Conservation (phyloP, 2,329 filamentous ascomycete species). For the Penicillium sp. region DNA sequence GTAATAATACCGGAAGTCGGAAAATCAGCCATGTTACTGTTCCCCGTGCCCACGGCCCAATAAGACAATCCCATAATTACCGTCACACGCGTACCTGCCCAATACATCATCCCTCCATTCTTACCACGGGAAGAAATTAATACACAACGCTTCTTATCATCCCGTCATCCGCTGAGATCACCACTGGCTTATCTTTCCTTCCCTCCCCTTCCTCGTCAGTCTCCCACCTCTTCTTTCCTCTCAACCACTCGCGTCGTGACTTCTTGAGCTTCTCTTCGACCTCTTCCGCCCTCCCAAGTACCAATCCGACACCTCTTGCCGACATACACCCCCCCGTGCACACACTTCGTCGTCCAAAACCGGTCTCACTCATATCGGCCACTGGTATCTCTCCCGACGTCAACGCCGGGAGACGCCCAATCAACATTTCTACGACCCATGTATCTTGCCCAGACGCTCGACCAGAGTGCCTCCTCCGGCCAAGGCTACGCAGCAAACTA, state of each 20-base stretch:
- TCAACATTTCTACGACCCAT: conserved; percentile 29
- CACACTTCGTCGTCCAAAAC: not conserved
- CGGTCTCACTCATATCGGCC: not conserved
- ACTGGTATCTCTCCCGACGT: conserved; percentile 10
- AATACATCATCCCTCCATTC: conserved; percentile 19
- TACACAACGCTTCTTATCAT: conserved; percentile 15
- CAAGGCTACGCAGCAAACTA: conserved; percentile 19
- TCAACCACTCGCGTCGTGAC: not conserved
- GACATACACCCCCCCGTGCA: conserved; percentile 1
- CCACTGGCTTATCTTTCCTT: conserved; percentile 11
- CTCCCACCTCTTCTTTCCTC: conserved; percentile 1
- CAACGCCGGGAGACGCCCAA: conserved; percentile 11
- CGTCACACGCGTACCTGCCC: conserved; percentile 29
- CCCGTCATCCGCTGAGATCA: conserved; percentile 11
- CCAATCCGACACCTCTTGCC: conserved; percentile 3
- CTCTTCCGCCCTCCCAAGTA: not conserved
- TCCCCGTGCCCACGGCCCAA: not conserved
- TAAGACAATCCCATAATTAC: conserved; percentile 2
- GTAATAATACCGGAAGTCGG: not conserved
- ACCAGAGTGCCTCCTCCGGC: conserved; percentile 45
- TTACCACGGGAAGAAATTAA: conserved; percentile 10
- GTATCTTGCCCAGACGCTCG: conserved; percentile 43
- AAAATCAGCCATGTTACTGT: conserved; percentile 10
- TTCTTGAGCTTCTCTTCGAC: not conserved
- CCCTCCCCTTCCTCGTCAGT: conserved; percentile 11